Evolutionary conservation across 2,329 filamentous ascomycete genomes (phyloP).

Genomic region (Alternaria hordeiaustralica): DNA sequence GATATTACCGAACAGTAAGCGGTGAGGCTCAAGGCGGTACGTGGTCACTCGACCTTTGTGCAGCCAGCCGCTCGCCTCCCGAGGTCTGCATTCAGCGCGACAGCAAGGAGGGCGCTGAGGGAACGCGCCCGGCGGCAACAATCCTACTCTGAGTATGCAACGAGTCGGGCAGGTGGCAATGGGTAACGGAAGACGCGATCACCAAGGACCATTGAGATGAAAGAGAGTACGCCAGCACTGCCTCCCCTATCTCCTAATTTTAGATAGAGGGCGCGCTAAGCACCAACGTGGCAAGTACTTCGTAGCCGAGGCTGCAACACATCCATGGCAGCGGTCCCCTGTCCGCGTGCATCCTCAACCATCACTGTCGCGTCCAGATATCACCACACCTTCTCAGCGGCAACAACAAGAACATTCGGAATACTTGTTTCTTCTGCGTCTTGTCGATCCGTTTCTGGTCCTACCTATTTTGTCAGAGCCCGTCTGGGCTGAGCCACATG

Average conservation of each 20-base stretch:
- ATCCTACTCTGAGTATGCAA: conserved; percentile 9
- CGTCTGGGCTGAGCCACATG: background rate
- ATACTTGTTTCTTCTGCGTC: background rate
- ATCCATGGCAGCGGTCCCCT: conserved; percentile 12
- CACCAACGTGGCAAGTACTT: conserved; percentile 2
- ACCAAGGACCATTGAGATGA: conserved; percentile 19
- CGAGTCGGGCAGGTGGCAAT: conserved; percentile 24
- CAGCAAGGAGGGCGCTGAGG: background rate
- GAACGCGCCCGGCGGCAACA: conserved; percentile 4
- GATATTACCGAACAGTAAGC: conserved; percentile 20
- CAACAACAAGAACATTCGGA: background rate
- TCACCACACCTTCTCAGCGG: background rate
- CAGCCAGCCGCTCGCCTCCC: conserved; percentile 22
- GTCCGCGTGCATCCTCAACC: background rate
- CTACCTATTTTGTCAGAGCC: background rate
- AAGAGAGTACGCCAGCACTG: conserved; percentile 30
- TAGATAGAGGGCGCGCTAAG: conserved; percentile 21
- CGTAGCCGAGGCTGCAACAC: conserved; percentile 16
- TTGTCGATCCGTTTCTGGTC: background rate
- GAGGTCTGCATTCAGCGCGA: conserved; percentile 10
- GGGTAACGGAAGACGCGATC: conserved; percentile 23
- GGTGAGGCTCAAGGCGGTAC: conserved; percentile 19
- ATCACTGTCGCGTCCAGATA: conserved; percentile 4
- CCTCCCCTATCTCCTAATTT: conserved; percentile 42
- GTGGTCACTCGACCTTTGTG: conserved; percentile 18